Evolutionary conservation across 768 basidiomycete species (phyloP), one percentile per base, ranked within the genome.

Genomic region (Mycena latifolia): DNA sequence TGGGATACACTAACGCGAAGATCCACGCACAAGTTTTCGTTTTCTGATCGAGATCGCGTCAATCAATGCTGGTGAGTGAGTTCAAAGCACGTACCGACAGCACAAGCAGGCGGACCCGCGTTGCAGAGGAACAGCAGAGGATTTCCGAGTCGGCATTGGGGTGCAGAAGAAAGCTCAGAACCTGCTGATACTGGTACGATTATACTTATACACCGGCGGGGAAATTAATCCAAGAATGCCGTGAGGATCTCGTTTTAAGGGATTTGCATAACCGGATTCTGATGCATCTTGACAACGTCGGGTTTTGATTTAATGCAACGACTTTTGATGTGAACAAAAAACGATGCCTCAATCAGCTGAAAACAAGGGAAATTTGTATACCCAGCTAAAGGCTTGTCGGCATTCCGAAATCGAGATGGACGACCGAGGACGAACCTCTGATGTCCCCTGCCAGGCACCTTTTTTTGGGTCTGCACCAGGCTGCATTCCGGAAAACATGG

Each of bases 91-190:
- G 29, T 55, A 75, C 75, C 75, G 69, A 58, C 80, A 81, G 66
- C 76, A 78, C 24, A 81, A 69, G 57, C 80, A 81, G 10, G 80
- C 80, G 35, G 77, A 77, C 48, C 79, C 79, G 66, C 80, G 75
- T 63, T 79, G 79, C 1, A 81, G 72, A 46, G 80, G 75, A 24
- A 73, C 53, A 51, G 71, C 47, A 47, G 69, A 58, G 39, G 75
- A 58, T 69, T 79, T 80, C 68, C 77, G 74, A 67, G 70, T 55
- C 52, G 73, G 64, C 69, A 72, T 76, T 55, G 62, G 66, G 52
- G 35, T 35, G 28, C n/a, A 29, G 28, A 24, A 43, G 64, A 43
- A 33, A 52, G 25, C 22, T 6, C 27, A 22, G 53, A 41, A 7
- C 20, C 27, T 1, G 35, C 3, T 55, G 56, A 28, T 45, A 50